Percentiles rank a stretch among this genome's conserved stretches.
These are phyloP conservation scores for Teratosphaeria destructans DNA, from an alignment of 2,329 filamentous ascomycete species.

Conservation along the genomic window DNA sequence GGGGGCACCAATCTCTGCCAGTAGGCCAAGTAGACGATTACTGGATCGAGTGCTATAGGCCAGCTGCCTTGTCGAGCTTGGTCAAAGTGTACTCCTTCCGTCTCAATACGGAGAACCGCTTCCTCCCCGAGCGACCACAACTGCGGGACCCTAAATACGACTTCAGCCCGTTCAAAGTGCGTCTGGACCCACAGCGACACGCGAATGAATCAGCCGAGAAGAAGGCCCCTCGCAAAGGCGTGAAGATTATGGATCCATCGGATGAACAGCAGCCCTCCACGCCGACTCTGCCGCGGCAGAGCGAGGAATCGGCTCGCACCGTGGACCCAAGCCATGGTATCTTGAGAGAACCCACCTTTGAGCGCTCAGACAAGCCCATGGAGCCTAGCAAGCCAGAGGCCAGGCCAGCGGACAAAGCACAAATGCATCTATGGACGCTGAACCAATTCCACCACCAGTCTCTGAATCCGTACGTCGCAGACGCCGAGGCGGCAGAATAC, in stretches of 20 bases:
- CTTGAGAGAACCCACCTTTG: constrained; percentile 21
- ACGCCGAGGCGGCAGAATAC: constrained; percentile 75
- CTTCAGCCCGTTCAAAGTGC: constrained; percentile 77
- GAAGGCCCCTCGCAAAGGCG: constrained; percentile 54
- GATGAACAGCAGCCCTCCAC: constrained; percentile 8
- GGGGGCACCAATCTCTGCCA: constrained; percentile 8
- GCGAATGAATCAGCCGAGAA: constrained; percentile 50
- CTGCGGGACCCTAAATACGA: constrained; percentile 63
- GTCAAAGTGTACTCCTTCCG: constrained; percentile 86
- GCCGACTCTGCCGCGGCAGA: background rate
- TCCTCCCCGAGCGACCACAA: constrained; percentile 60
- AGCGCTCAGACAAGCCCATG: constrained; percentile 5
- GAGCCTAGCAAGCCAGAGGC: constrained; percentile 8
- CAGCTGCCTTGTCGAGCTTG: constrained; percentile 76
- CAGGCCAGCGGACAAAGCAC: constrained; percentile 62
- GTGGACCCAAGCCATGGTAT: constrained; percentile 30
- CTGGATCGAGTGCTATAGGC: constrained; percentile 95
- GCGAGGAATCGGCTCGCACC: constrained; percentile 1
- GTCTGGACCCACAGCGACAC: constrained; percentile 32
- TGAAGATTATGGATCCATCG: constrained; percentile 56
- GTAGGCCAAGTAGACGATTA: constrained; percentile 75
- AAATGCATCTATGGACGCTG: constrained; percentile 79
- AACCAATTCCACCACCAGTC: constrained; percentile 77
- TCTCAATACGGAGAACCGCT: constrained; percentile 80
- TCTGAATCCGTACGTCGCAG: constrained; percentile 70